Conservation (phyloP, 306 rosid genomes). For the Alnus rubra region DNA sequence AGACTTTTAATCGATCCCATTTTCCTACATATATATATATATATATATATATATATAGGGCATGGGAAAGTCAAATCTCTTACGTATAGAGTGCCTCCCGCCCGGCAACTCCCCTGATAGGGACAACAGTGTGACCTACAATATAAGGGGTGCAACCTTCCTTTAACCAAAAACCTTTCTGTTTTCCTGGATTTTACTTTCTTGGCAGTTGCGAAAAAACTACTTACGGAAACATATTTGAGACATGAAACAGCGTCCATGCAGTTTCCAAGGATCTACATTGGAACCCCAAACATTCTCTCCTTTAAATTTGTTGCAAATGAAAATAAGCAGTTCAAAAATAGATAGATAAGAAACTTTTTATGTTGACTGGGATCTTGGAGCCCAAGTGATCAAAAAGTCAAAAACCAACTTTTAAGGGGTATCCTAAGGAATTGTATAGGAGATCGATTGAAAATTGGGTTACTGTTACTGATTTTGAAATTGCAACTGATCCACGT, state of each 20-base stretch:
- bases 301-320: background rate
- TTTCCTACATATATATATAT: background rate
- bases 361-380: too few species aligned
- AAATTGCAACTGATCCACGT: background rate
- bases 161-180: constrained; percentile 10
- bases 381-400: too few species aligned
- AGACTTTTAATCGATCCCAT: background rate
- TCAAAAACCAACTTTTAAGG: background rate
- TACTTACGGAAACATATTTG: background rate
- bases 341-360: background rate
- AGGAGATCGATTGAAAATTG: background rate
- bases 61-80: constrained; percentile 16
- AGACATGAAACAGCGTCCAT: constrained; percentile 5
- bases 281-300: constrained; percentile 16
- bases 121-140: constrained; percentile 19
- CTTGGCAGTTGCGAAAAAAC: background rate
- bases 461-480: background rate
- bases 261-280: constrained; percentile 3
- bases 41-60: background rate
- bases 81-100: background rate
- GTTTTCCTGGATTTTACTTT: background rate
- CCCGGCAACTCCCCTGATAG: constrained; percentile 3
- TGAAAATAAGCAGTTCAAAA: background rate
- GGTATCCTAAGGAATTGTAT: background rate
- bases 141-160: background rate